phyloP scores from a whole-genome alignment of 768 basidiomycete genomes.

The Suillus plorans region DNA sequence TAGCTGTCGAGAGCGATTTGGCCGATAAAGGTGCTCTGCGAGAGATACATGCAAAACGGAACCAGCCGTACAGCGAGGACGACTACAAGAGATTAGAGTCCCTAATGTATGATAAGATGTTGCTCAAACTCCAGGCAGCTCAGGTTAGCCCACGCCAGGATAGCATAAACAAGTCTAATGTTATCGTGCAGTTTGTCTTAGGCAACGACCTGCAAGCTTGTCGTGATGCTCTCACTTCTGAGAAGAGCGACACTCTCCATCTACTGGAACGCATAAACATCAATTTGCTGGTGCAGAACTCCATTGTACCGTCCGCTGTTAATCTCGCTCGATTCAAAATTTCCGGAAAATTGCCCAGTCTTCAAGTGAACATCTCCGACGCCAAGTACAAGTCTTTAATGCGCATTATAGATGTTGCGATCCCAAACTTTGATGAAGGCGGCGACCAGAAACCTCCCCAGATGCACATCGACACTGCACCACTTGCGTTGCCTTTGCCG shows the following conservation, averaged over 20 bases:
- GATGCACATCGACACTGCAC: conserved; percentile 23
- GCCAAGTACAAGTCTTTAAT: conserved; percentile 90
- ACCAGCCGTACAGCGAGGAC: conserved; percentile 80
- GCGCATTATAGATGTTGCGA: conserved; percentile 86
- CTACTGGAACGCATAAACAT: conserved; percentile 91
- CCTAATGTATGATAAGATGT: conserved; percentile 93
- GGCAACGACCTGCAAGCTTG: conserved; percentile 83
- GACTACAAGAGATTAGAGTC: conserved; percentile 86
- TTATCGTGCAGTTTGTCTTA: conserved; percentile 69
- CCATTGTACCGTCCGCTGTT: conserved; percentile 82
- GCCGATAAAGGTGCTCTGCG: conserved; percentile 80
- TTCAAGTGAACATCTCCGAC: conserved; percentile 89
- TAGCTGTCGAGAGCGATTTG: conserved; percentile 87
- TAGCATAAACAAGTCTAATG: conserved; percentile 7
- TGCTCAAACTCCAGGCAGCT: conserved; percentile 79
- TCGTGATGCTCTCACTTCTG: conserved; percentile 69
- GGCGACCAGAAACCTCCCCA: conserved; percentile 21
- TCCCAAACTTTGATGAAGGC: conserved; percentile 75
- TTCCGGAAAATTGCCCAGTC: conserved; percentile 80
- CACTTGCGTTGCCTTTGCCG: conserved; percentile 50
- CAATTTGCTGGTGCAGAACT: conserved; percentile 85
- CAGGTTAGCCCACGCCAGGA: conserved; percentile 57
- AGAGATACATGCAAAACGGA: conserved; percentile 78
- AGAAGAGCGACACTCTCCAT: conserved; percentile 65
- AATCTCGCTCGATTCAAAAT: conserved; percentile 89